Conservation (phyloP, 1,284 basidiomycete genomes). For the Phenoliferia sp. region DNA sequence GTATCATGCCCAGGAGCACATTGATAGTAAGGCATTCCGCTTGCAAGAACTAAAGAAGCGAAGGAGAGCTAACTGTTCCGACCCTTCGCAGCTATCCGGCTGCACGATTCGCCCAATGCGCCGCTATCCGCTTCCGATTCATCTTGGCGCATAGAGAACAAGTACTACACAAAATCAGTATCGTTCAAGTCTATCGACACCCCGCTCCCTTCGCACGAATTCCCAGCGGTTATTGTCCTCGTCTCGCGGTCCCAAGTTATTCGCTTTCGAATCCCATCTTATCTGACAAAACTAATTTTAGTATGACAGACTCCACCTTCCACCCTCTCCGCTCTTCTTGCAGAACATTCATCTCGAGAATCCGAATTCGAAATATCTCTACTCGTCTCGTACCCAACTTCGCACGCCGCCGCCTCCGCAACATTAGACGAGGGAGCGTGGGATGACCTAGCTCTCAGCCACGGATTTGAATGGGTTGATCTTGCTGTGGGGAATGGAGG, state of each 20-base stretch:
- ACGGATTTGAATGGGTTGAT: constrained; percentile 29
- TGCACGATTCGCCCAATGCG: neutral
- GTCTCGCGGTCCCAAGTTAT: neutral
- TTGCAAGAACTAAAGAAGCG: too few species aligned
- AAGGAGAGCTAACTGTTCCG: too few species aligned
- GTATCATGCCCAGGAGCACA: too few species aligned
- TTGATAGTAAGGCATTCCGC: too few species aligned
- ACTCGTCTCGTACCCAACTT: constrained; percentile 9
- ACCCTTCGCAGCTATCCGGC: neutral
- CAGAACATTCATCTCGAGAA: neutral
- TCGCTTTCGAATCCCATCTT: neutral
- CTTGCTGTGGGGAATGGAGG: neutral
- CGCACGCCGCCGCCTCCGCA: neutral
- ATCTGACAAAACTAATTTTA: neutral
- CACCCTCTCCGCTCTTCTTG: neutral
- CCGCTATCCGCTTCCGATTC: neutral
- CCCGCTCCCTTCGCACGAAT: neutral
- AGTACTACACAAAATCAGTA: constrained; percentile 23
- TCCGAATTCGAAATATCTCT: constrained; percentile 21
- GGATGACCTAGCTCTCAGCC: constrained; percentile 19
- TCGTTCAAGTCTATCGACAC: neutral
- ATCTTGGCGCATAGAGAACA: constrained; percentile 19
- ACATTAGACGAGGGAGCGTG: constrained; percentile 7
- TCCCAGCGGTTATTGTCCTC: constrained; percentile 22
- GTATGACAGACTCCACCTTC: neutral